Evolutionary conservation across 2,329 filamentous ascomycete genomes (phyloP).

Genomic region (Fusarium irregulare): DNA sequence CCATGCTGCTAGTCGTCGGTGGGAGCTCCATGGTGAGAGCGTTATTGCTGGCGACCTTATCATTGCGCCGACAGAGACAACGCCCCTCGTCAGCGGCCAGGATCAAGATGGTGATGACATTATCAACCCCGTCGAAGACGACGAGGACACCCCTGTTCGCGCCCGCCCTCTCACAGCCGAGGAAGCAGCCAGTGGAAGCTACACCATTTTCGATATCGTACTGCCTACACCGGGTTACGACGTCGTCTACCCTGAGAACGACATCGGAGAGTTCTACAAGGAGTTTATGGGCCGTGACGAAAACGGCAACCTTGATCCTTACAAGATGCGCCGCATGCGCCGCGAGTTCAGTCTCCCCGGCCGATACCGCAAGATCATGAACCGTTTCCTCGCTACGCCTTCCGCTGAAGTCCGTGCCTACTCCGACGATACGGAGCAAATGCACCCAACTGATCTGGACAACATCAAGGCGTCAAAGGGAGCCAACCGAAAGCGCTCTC

Average conservation of each 20-base stretch:
- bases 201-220: constrained; percentile 87
- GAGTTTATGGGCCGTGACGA: constrained; percentile 84
- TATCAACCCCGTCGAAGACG: constrained; percentile 56
- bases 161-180: constrained; percentile 79
- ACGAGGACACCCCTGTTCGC: constrained; percentile 60
- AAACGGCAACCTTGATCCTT: constrained; percentile 83
- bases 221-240: constrained; percentile 94
- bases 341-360: constrained; percentile 91
- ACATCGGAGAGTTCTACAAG: constrained; percentile 84
- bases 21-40: constrained; percentile 76
- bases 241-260: constrained; percentile 85
- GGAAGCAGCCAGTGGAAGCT: constrained; percentile 82
- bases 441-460: constrained; percentile 89
- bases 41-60: constrained; percentile 90
- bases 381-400: constrained; percentile 73
- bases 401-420: constrained; percentile 79
- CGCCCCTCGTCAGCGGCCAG: constrained; percentile 62
- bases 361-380: constrained; percentile 86
- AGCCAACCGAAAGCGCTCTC: constrained; percentile 35
- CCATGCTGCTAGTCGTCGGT: constrained; percentile 81
- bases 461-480: constrained; percentile 61
- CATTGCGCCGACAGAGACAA: constrained; percentile 58
- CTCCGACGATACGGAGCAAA: constrained; percentile 77
- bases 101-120: constrained; percentile 67
- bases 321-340: constrained; percentile 86